Evolutionary conservation across 2,329 filamentous ascomycete species (phyloP).

Genomic region (Calonectria crousiana): DNA sequence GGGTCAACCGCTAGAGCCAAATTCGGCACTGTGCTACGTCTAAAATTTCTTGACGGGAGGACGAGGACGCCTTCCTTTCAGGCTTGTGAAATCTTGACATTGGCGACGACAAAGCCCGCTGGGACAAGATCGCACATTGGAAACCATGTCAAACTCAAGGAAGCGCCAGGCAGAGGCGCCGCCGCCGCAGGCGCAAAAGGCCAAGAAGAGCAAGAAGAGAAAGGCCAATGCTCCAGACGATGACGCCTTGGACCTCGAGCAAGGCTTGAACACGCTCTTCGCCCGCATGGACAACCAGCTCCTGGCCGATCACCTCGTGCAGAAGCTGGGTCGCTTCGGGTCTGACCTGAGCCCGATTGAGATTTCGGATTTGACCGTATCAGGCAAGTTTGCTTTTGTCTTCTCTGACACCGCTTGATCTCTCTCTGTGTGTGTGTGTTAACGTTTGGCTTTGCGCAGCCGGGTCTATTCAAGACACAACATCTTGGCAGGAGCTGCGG

Average conservation of each 20-base stretch:
- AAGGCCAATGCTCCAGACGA: constrained; percentile 70
- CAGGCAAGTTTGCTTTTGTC: constrained; percentile 65
- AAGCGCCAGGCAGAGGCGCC: constrained; percentile 69
- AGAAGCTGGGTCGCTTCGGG: constrained; percentile 82
- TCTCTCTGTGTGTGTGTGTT: background rate
- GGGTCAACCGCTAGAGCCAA: constrained; percentile 6
- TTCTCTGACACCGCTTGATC: background rate
- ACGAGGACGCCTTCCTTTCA: background rate
- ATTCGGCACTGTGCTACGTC: constrained; percentile 36
- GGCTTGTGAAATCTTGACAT: background rate
- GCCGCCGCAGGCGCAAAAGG: constrained; percentile 51
- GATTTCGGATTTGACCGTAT: constrained; percentile 83
- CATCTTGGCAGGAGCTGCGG: constrained; percentile 75
- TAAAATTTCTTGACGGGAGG: constrained; percentile 38
- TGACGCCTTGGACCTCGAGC: constrained; percentile 72
- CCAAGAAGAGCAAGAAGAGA: constrained; percentile 65
- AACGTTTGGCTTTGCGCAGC: constrained; percentile 60
- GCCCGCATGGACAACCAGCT: constrained; percentile 85
- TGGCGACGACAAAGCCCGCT: background rate
- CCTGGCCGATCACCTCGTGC: constrained; percentile 86
- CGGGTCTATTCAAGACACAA: constrained; percentile 82
- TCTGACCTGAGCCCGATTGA: constrained; percentile 86
- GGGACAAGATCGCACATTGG: background rate
- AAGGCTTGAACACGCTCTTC: constrained; percentile 84
- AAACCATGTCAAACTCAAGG: constrained; percentile 57